Conservation (phyloP, 257 asterid species). For the Solanum habrochaites region DNA sequence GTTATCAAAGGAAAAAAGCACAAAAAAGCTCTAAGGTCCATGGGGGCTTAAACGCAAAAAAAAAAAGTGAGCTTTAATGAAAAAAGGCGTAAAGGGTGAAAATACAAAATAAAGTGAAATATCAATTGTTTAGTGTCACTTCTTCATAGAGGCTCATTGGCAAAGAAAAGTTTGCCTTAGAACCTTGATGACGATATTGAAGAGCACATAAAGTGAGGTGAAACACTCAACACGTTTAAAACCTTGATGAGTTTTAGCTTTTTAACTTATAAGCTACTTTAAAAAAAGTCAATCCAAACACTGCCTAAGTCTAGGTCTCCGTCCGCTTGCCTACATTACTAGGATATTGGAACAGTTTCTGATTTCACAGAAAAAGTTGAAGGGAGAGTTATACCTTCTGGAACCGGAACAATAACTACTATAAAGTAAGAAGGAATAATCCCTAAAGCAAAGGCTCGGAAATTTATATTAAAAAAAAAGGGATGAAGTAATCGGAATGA, state of each 20-base stretch:
- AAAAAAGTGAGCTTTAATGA: not conserved
- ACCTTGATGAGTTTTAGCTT: not conserved
- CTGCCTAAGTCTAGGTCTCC: not conserved
- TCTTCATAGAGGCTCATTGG: not conserved
- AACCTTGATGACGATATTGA: not conserved
- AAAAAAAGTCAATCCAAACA: not conserved
- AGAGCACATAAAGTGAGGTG: not conserved
- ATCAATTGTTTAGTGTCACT: not conserved
- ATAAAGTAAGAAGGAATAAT: not conserved
- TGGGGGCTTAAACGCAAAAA: not conserved
- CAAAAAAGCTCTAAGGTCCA: not conserved
- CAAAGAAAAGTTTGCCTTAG: not conserved
- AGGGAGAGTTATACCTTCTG: not conserved
- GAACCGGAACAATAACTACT: not conserved
- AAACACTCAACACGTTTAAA: not conserved
- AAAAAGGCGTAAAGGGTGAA: not conserved
- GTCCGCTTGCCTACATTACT: not conserved
- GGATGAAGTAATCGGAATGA: not conserved
- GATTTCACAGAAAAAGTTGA: not conserved
- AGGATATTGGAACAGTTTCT: not conserved
- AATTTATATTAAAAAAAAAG: not conserved
- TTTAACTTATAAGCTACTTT: not conserved
- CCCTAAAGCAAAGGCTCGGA: not conserved
- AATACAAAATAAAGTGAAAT: not conserved
- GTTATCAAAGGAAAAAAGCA: not conserved